Evolutionary conservation across 2,329 filamentous ascomycete species (phyloP).

Genomic region (Dactylellina sp.): DNA sequence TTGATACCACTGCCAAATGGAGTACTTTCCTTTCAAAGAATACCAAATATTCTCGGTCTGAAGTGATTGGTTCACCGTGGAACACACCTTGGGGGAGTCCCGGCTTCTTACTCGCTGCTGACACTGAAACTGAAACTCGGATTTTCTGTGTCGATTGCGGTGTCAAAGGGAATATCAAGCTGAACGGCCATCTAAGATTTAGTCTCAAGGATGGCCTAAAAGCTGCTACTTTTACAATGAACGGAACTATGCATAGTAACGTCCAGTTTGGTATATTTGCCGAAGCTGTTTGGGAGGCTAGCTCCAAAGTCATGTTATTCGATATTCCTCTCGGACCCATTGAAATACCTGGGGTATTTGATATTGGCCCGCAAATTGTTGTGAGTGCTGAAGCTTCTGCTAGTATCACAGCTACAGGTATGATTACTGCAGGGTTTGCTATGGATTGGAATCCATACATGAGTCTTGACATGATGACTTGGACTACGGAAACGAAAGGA

Average conservation of each 20-base stretch:
- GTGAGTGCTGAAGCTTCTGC: slow-evolving; percentile 37
- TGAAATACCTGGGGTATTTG: slow-evolving; percentile 30
- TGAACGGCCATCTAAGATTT: slow-evolving; percentile 45
- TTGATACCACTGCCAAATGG: slow-evolving; percentile 37
- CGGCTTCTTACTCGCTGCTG: slow-evolving; percentile 23
- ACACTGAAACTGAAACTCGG: slow-evolving; percentile 26
- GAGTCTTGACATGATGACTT: slow-evolving; percentile 41
- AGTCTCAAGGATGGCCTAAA: slow-evolving; percentile 44
- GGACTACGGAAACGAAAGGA: slow-evolving; percentile 35
- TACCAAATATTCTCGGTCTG: slow-evolving; percentile 22
- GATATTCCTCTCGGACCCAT: slow-evolving; percentile 45
- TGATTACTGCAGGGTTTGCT: slow-evolving; percentile 41
- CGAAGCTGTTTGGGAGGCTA: slow-evolving; percentile 21
- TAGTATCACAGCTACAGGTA: slow-evolving; percentile 29
- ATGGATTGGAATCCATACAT: slow-evolving; percentile 52
- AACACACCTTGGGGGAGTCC: slow-evolving; percentile 47
- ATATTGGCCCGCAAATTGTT: slow-evolving; percentile 42
- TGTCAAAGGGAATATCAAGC: slow-evolving; percentile 32
- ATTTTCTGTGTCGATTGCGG: slow-evolving; percentile 51
- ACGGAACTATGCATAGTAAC: slow-evolving; percentile 45
- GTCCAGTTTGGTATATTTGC: slow-evolving; percentile 37
- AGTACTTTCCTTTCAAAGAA: slow-evolving; percentile 34
- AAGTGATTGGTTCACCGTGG: slow-evolving; percentile 33
- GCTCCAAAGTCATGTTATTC: slow-evolving; percentile 25
- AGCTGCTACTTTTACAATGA: slow-evolving; percentile 48